These are phyloP conservation scores for Mycena venus DNA, from an alignment of 768 basidiomycete genomes.

Conservation along the genomic window DNA sequence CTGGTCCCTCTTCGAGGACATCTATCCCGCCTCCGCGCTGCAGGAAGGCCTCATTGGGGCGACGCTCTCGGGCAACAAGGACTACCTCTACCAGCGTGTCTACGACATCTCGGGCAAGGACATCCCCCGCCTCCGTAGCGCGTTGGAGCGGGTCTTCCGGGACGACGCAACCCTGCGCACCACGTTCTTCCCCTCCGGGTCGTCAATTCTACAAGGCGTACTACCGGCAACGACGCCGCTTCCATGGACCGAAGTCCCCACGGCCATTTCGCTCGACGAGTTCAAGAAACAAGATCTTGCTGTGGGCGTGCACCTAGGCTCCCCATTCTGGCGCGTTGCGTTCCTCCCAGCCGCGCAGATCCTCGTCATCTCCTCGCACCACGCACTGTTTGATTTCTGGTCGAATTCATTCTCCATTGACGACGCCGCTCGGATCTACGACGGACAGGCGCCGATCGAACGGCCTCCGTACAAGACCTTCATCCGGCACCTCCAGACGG, in stretches of 20 bases:
- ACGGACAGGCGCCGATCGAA: neutral
- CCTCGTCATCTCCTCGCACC: neutral
- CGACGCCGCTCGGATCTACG: neutral
- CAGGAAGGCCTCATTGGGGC: neutral
- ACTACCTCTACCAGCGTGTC: neutral
- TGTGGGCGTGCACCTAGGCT: neutral
- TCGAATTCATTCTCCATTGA: neutral
- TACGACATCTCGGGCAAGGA: neutral
- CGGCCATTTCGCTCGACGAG: neutral
- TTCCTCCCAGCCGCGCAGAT: neutral
- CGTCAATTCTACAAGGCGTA: neutral
- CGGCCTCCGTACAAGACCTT: neutral
- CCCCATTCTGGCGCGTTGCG: neutral
- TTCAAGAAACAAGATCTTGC: neutral
- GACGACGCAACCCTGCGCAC: neutral
- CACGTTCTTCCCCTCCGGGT: neutral
- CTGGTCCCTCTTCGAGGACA: neutral
- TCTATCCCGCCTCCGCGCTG: neutral
- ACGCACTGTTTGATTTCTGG: neutral
- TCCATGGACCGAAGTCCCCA: neutral
- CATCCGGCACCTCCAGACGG: neutral
- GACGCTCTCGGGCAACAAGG: neutral
- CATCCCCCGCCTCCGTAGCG: neutral
- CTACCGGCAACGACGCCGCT: neutral
- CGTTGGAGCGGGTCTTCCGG: neutral